These are phyloP conservation scores for Paulownia fortunei DNA, from an alignment of 257 asterid genomes.

Conservation along the genomic window DNA sequence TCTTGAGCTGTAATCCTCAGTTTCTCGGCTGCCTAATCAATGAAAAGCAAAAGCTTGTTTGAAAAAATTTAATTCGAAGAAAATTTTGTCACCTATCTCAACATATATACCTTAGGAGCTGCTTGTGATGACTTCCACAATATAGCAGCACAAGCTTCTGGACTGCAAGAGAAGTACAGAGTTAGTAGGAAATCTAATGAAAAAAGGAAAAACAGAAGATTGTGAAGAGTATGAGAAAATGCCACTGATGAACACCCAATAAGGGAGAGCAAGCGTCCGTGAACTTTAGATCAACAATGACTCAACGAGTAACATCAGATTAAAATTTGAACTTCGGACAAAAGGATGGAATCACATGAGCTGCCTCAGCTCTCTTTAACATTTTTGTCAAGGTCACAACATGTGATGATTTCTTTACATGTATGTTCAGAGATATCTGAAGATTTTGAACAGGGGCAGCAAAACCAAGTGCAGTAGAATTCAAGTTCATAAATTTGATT, in stretches of 20 bases:
- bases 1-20: slow-evolving; percentile 63
- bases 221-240: background rate
- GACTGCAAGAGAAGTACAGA: slow-evolving; percentile 34
- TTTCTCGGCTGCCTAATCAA: slow-evolving; percentile 60
- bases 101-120: slow-evolving; percentile 52
- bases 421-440: too few relatives aligned
- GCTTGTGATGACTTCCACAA: slow-evolving; percentile 59
- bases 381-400: too few relatives aligned
- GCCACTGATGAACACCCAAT: background rate
- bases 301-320: too few relatives aligned
- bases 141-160: slow-evolving; percentile 70
- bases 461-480: too few relatives aligned
- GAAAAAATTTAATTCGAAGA: background rate
- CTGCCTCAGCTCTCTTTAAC: too few relatives aligned
- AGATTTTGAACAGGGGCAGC: too few relatives aligned
- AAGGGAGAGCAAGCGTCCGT: too few relatives aligned
- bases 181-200: background rate
- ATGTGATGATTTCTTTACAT: too few relatives aligned
- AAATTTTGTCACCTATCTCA: background rate
- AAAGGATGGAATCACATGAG: too few relatives aligned
- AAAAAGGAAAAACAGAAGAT: background rate
- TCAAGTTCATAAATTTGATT: too few relatives aligned
- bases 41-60: background rate
- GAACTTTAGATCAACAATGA: too few relatives aligned
- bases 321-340: too few relatives aligned